phyloP scores from a whole-genome alignment of 352 stramenopile genomes.

The Pythium apleroticum region DNA sequence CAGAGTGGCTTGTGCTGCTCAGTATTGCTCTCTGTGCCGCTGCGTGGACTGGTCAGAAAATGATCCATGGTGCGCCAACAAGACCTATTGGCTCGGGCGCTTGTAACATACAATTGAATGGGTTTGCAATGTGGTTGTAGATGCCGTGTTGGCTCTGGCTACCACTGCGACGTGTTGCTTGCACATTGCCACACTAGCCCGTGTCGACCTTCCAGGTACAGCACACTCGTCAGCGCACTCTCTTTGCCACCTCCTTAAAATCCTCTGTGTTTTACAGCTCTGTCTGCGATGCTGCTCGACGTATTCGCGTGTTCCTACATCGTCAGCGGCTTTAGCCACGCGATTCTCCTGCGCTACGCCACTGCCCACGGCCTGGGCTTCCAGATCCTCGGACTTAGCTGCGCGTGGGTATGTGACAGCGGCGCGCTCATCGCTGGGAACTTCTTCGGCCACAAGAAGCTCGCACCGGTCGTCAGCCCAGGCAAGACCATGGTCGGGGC shows the following conservation, averaged over 20 bases:
- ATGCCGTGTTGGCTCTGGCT: constrained; percentile 31
- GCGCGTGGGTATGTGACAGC: constrained; percentile 69
- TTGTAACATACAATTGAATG: neutral
- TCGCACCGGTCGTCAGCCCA: constrained; percentile 67
- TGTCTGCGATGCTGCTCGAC: constrained; percentile 46
- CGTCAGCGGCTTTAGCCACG: constrained; percentile 57
- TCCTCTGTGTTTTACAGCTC: constrained; percentile 5
- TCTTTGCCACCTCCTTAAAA: no score
- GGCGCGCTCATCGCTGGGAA: constrained; percentile 56
- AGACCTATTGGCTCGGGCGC: neutral
- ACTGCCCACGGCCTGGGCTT: constrained; percentile 53
- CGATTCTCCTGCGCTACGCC: constrained; percentile 56
- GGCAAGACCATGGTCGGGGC: constrained; percentile 66
- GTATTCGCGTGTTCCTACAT: constrained; percentile 62
- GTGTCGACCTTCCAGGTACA: constrained; percentile 44
- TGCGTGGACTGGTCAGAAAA: constrained; percentile 16
- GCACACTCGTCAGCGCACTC: neutral
- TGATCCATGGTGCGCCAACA: constrained; percentile 14
- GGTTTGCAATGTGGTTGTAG: constrained; percentile 24
- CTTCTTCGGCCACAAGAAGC: constrained; percentile 52
- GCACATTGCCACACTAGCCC: constrained; percentile 38
- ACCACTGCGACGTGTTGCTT: constrained; percentile 37
- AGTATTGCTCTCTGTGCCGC: constrained; percentile 13
- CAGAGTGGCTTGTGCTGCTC: constrained; percentile 17
- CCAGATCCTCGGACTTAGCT: constrained; percentile 61